phyloP scores from a whole-genome alignment of 2,329 filamentous ascomycete genomes.

The Coniella lustricola region DNA sequence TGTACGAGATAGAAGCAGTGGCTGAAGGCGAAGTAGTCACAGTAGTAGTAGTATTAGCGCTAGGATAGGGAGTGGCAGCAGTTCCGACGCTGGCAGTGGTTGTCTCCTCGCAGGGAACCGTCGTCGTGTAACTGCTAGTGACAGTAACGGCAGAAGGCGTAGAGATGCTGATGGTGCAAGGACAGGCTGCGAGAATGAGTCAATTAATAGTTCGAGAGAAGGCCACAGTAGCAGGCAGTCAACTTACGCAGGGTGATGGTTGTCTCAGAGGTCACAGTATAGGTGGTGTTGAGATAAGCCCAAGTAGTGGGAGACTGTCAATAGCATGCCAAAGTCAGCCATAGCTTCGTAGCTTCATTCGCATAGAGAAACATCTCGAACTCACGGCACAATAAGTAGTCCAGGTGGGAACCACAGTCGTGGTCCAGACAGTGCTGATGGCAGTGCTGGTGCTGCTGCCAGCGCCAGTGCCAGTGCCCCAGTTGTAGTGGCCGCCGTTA shows the following conservation, averaged over 20 bases:
- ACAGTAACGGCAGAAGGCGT: constrained; percentile 25
- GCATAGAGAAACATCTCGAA: constrained; percentile 6
- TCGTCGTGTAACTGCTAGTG: constrained; percentile 19
- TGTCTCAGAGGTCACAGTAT: constrained; percentile 34
- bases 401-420: constrained; percentile 31
- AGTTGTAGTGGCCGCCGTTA: constrained; percentile 11
- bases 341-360: not conserved
- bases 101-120: constrained; percentile 14
- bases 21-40: constrained; percentile 10
- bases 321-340: constrained; percentile 5
- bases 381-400: constrained; percentile 38
- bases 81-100: constrained; percentile 13
- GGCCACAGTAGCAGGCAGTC: not conserved
- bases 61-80: constrained; percentile 7
- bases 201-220: not conserved
- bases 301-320: constrained; percentile 31
- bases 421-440: constrained; percentile 26
- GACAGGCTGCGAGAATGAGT: constrained; percentile 34
- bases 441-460: too few species aligned
- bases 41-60: constrained; percentile 9
- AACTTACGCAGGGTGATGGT: constrained; percentile 38
- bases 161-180: constrained; percentile 35
- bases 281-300: constrained; percentile 34
- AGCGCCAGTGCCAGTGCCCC: constrained; percentile 15
- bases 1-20: constrained; percentile 5